Base-by-base conservation (phyloP, 2,329 filamentous ascomycete species). In the Chaetomium globosum region DNA sequence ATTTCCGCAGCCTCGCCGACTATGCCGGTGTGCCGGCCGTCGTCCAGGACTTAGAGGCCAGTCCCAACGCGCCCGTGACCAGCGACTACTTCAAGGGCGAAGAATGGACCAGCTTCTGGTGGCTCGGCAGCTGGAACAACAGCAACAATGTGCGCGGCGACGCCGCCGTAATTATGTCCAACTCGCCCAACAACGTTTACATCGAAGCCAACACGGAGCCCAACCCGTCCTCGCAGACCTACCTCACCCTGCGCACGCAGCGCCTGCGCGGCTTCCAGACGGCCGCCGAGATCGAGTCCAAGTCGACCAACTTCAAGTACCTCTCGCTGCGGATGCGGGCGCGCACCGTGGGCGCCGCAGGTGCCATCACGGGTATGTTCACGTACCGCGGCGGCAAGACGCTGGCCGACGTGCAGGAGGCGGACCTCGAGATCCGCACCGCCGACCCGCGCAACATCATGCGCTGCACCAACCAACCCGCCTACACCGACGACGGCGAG, bases 391-490 rank as follows among this genome's bases (percentile, higher is more conserved):
- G 78, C 64, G 71, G 70, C 4, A 72, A 74, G 16, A 72, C 76
- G 5, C 74, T 79, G 4, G 73, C 75, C 3, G 64, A 75, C 21
- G 76, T 84, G 16, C 81, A 84, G 66, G 83, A 85, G 71, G 78
- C 82, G 4, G 83, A 85, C 69, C 75, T 85, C 30, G 83, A 86
- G 74, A 77, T 85, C 57, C 76, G 83, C 57, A 85, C 83, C 2
- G 72, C 74, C 30, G 81, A 82, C 64, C 78, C 80, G 1, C 74
- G 71, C 28, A 70, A 80, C 63, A 75, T 74, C 46, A 75, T 85
- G 46, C 81, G 84, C 66, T 88, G 85, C 75, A 87, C 85, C 16
- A 88, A 88, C 72, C 85, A 88, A 72, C 85, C 85, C 0, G 78
- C 82, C 0, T 81, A 82, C 63, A 80, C 77, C 64, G 75, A 76